These are phyloP conservation scores for Metrosideros polymorpha DNA, from an alignment of 441 rosid species.

Conservation along the genomic window DNA sequence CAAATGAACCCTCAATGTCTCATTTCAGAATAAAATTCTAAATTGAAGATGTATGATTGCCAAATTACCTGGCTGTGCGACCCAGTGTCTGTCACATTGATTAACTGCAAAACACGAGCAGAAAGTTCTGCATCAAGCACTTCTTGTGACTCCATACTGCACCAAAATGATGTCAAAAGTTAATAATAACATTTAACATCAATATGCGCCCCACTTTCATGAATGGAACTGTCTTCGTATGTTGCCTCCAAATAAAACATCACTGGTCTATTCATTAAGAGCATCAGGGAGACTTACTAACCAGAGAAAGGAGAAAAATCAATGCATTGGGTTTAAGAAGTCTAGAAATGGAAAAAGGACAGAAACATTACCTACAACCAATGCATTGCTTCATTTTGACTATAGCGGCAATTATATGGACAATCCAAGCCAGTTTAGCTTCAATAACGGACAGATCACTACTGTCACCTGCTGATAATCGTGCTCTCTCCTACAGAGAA, in stretches of 20 bases:
- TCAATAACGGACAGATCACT: slow-evolving; percentile 75
- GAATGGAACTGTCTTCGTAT: neutral
- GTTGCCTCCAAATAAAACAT: neutral
- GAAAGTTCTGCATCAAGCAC: slow-evolving; percentile 98
- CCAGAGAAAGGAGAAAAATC: neutral
- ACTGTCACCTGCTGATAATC: slow-evolving; percentile 41
- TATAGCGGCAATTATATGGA: slow-evolving; percentile 93
- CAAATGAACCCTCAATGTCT: neutral
- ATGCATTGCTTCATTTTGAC: slow-evolving; percentile 81
- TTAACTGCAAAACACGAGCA: slow-evolving; percentile 91
- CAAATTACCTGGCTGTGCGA: slow-evolving; percentile 74
- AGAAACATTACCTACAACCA: slow-evolving; percentile 68
- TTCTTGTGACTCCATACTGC: slow-evolving; percentile 96
- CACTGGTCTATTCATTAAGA: neutral
- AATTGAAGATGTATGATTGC: neutral
- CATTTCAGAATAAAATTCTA: neutral
- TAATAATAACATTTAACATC: neutral
- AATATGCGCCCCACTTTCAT: neutral
- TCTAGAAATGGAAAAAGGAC: neutral
- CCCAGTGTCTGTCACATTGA: slow-evolving; percentile 91
- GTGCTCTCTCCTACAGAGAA: slow-evolving; percentile 68
- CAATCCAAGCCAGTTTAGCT: slow-evolving; percentile 96
- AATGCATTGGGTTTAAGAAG: neutral
- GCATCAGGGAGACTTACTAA: slow-evolving; percentile 3
- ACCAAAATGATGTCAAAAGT: slow-evolving; percentile 5